Evolutionary conservation across 2,329 filamentous ascomycete genomes (phyloP), one percentile per base, ranked within the genome.

Genomic region (Sporothrix protearum): DNA sequence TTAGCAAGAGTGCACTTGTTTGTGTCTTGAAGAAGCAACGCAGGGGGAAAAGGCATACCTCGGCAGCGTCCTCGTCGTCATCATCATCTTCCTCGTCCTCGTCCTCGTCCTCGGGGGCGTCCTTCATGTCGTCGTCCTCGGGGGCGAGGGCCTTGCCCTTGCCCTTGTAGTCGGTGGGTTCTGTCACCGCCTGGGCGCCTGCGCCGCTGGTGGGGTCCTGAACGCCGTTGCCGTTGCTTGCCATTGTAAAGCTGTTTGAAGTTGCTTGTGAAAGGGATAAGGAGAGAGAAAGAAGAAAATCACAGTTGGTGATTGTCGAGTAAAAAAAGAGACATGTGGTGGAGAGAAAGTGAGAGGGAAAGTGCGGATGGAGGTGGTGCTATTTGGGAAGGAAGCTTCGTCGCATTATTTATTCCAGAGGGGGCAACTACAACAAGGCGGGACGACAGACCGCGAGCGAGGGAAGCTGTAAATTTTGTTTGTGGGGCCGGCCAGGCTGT

Each of bases 81-180:
- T 94, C 92, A 19, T 91, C 89, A 69, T 88, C 89, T 22, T 92
- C 91, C 0, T 93, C 88, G 30, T 91, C 91, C 76, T 93, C 87
- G 25, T 85, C 86, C 55, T 85, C 88, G 68, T 90, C 90, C 69
- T 94, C 91, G 28, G 90, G 89, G 78, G 86, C 85, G 78, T 88
- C 82, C 76, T 91, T 88, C 75, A 89, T 83, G 55, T 81, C 80
- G 68, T 81, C 79, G 73, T 86, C 82, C 75, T 83, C 81, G 68
- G 83, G 79, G 67, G 88, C 87, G 53, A 83, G 79, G 53, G 88
- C 90, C 86, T 97, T 97, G 84, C 93, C 93, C 86, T 97, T 97
- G 82, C 92, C 93, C 78, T 88, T 85, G 73, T 83, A 79, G 70
- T 77, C 76, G 66, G 71, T 71, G 59, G 73, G 74, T 49, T 73